phyloP scores from a whole-genome alignment of 768 basidiomycete species.

The Lactifluus piperatus region DNA sequence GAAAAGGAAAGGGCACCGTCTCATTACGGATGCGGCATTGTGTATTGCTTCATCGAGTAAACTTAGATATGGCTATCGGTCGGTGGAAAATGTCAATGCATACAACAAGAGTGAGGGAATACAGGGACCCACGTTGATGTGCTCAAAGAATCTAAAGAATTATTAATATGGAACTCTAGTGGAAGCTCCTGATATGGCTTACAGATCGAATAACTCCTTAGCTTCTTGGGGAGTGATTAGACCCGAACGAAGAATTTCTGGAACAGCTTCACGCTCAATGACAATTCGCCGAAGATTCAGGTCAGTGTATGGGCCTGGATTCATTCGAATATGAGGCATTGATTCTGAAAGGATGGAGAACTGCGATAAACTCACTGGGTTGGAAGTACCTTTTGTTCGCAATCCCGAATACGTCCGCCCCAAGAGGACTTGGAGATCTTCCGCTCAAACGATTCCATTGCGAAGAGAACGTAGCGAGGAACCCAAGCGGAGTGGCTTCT shows the following conservation, averaged over 20 bases:
- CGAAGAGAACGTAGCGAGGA: slow-evolving; percentile 16
- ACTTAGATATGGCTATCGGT: slow-evolving; percentile 43
- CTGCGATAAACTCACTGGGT: slow-evolving; percentile 3
- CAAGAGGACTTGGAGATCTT: not conserved
- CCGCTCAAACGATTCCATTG: not conserved
- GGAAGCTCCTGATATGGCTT: slow-evolving; percentile 8
- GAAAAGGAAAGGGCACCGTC: slow-evolving; percentile 49
- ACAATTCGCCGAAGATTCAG: slow-evolving; percentile 27
- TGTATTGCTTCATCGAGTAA: slow-evolving; percentile 50
- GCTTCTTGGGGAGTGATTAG: slow-evolving; percentile 27
- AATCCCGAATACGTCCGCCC: slow-evolving; percentile 6
- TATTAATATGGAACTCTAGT: not conserved
- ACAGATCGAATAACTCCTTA: slow-evolving; percentile 26
- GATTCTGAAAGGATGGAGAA: not conserved
- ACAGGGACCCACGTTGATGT: slow-evolving; percentile 39
- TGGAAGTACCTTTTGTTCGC: slow-evolving; percentile 19
- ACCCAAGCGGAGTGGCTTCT: slow-evolving; percentile 8
- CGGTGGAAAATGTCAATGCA: not conserved
- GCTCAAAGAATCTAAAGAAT: slow-evolving; percentile 39
- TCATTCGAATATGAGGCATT: not conserved
- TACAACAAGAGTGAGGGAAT: slow-evolving; percentile 9
- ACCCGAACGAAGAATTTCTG: slow-evolving; percentile 28
- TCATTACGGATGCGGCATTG: slow-evolving; percentile 43
- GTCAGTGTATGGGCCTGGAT: slow-evolving; percentile 25
- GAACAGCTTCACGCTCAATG: slow-evolving; percentile 27